phyloP scores from a whole-genome alignment of 805 yeast genomes.

The Ogataea wickerhamii region DNA sequence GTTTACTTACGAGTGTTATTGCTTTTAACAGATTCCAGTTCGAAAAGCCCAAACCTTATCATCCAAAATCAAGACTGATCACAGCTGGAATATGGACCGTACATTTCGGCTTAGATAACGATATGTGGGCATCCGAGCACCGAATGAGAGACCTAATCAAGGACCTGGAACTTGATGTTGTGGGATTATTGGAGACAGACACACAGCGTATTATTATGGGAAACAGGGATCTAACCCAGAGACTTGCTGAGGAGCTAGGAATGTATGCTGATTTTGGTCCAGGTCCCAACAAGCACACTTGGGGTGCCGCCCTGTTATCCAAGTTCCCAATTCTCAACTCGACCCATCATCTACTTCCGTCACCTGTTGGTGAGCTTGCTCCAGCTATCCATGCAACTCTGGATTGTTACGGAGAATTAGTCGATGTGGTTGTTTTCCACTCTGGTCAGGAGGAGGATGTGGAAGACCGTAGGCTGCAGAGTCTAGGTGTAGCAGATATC shows the following conservation, averaged over 20 bases:
- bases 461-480: conserved; percentile 87
- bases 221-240: conserved; percentile 88
- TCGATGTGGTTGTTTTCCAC: conserved; percentile 96
- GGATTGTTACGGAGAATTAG: conserved; percentile 79
- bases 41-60: conserved; percentile 61
- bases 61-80: conserved; percentile 65
- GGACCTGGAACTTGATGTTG: conserved; percentile 86
- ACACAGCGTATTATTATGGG: conserved; percentile 95
- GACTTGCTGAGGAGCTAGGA: conserved; percentile 85
- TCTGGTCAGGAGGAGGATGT: conserved; percentile 97
- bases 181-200: conserved; percentile 89
- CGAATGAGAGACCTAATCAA: conserved; percentile 80
- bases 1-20: conserved; percentile 47
- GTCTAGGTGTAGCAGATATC: conserved; percentile 66
- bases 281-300: conserved; percentile 95
- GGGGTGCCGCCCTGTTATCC: conserved; percentile 93
- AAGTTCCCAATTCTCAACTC: conserved; percentile 92
- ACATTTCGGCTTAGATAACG: conserved; percentile 95
- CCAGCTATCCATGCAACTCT: conserved; percentile 97
- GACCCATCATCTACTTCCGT: conserved; percentile 86
- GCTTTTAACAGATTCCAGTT: conserved; percentile 56
- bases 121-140: conserved; percentile 95
- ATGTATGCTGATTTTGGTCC: conserved; percentile 98
- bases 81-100: conserved; percentile 99
- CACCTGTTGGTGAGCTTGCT: conserved; percentile 97